These are phyloP conservation scores for Eutypella sp. DNA, from an alignment of 2,329 filamentous ascomycete species.

Conservation along the genomic window DNA sequence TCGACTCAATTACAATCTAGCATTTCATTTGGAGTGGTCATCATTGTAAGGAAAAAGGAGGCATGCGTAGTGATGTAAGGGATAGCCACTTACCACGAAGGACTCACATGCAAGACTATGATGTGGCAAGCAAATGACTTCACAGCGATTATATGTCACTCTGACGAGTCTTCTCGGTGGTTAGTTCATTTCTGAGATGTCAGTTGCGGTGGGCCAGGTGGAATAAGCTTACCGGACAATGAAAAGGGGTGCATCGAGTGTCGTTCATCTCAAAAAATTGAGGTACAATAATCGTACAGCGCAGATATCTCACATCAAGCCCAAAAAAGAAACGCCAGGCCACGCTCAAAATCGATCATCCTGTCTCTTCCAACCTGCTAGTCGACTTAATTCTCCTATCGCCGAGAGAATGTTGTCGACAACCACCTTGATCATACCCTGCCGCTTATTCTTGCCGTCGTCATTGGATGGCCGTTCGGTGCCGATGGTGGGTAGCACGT, in stretches of 20 bases:
- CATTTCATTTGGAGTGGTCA: constrained; percentile 34
- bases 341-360: constrained; percentile 30
- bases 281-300: constrained; percentile 5
- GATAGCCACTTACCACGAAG: constrained; percentile 13
- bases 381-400: constrained; percentile 41
- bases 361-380: constrained; percentile 36
- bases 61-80: too few species aligned
- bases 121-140: too few species aligned
- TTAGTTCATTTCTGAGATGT: too few species aligned
- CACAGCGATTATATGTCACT: too few species aligned
- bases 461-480: constrained; percentile 55
- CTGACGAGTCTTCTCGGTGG: too few species aligned
- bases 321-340: constrained; percentile 1
- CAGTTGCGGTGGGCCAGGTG: background rate
- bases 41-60: too few species aligned
- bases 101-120: too few species aligned
- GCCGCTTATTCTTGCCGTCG: constrained; percentile 45
- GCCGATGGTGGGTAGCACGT: constrained; percentile 89
- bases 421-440: constrained; percentile 62
- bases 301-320: background rate
- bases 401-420: constrained; percentile 53
- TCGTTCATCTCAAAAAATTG: constrained; percentile 4
- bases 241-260: too few species aligned
- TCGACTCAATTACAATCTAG: constrained; percentile 45
- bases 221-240: too few species aligned